These are phyloP conservation scores for Fusarium sp. DNA, from an alignment of 2,329 filamentous ascomycete species.

Conservation along the genomic window DNA sequence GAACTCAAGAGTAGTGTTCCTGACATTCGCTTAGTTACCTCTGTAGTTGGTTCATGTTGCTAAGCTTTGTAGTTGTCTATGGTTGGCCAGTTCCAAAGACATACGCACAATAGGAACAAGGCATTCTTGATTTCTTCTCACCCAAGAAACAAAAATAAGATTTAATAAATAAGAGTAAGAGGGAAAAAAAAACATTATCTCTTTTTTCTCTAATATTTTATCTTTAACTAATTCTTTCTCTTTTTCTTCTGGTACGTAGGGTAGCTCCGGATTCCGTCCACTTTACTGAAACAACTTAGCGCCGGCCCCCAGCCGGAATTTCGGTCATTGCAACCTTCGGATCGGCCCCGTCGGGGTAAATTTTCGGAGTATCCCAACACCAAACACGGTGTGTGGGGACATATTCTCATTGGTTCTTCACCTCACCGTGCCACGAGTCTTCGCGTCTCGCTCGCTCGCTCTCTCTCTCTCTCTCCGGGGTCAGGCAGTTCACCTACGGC, in stretches of 20 bases:
- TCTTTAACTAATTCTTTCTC: not conserved
- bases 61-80: too few relatives aligned
- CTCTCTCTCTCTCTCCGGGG: not conserved
- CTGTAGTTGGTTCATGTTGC: too few relatives aligned
- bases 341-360: not conserved
- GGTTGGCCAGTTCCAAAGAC: too few relatives aligned
- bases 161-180: not conserved
- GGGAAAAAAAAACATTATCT: fast-evolving
- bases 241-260: not conserved
- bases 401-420: constrained; percentile 1
- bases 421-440: not conserved
- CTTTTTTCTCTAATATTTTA: not conserved
- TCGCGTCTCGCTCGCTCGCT: not conserved
- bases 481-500: not conserved
- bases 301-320: not conserved
- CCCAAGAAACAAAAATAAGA: too few relatives aligned
- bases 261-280: not conserved
- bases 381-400: constrained; percentile 1
- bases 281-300: not conserved
- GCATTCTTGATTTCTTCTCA: too few relatives aligned
- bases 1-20: too few relatives aligned
- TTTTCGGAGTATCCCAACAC: not conserved
- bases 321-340: not conserved
- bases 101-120: too few relatives aligned
- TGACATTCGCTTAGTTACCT: too few relatives aligned